Evolutionary conservation across 2,329 filamentous ascomycete genomes (phyloP).

Genomic region (Colletotrichum lini): DNA sequence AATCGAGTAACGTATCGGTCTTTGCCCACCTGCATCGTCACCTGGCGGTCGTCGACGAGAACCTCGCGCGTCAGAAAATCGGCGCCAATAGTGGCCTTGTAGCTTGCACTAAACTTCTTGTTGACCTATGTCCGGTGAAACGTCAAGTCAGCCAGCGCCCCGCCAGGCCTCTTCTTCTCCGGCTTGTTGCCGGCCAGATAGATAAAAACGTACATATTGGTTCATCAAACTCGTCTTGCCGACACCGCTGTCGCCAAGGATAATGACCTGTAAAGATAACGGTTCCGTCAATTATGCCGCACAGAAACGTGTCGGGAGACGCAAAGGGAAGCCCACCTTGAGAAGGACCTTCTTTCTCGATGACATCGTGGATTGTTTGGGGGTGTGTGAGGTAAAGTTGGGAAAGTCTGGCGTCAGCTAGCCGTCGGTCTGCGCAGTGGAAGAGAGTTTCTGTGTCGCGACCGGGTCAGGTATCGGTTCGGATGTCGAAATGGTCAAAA

Average conservation of each 20-base stretch:
- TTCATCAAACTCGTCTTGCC: conserved; percentile 99
- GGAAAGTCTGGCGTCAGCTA: conserved; percentile 17
- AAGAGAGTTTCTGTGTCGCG: conserved; percentile 28
- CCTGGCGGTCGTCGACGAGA: conserved; percentile 94
- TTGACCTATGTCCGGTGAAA: conserved; percentile 81
- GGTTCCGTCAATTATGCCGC: conserved; percentile 31
- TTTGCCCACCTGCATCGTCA: conserved; percentile 90
- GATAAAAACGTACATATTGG: conserved; percentile 87
- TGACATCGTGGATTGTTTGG: conserved; percentile 69
- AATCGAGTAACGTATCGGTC: conserved; percentile 41
- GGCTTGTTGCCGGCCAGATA: conserved; percentile 14
- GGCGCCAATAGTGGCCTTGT: conserved; percentile 99
- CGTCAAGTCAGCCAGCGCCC: conserved; percentile 10
- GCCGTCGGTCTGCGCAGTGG: conserved; percentile 23
- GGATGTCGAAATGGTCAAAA: conserved; percentile 32
- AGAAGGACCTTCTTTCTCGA: conserved; percentile 91
- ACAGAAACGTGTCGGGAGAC: neutral
- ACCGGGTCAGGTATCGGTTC: conserved; percentile 28
- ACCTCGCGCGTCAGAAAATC: conserved; percentile 99
- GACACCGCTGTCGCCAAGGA: conserved; percentile 98
- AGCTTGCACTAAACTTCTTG: conserved; percentile 99
- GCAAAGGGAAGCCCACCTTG: conserved; percentile 72
- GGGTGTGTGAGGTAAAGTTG: neutral
- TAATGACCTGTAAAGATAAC: conserved; percentile 84
- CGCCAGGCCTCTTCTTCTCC: neutral